Base-by-base conservation (phyloP, 192 early-diverging fungal genomes). In the Gonapodya sp. region DNA sequence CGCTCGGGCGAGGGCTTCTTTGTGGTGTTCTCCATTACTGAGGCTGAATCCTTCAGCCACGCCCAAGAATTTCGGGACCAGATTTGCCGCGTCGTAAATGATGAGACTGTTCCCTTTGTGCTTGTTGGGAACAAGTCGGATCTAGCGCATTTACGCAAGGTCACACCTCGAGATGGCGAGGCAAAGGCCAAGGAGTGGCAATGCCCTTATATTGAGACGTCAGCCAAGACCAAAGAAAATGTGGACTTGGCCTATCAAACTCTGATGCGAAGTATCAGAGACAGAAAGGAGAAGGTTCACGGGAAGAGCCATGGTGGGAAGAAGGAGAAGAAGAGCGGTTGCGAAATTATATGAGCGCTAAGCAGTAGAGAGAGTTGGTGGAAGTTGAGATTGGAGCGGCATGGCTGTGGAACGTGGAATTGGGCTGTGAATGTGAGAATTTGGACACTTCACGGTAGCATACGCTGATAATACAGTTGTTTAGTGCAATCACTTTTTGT, bases 21-120 rank as follows among this genome's bases (percentile, higher is more conserved):
- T 14, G 94, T 93, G 81, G 93, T 96, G 8, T 96, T 95, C 84
- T 94, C 92, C 18, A 86, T 95, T 8, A 92, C 89, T 80, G 94
- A 95, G 85, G 85, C 88, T 79, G 94, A 95, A 83, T 91, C 89
- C 34, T 95, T 95, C 84, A 86, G 86, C 36, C 90, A 95, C 85
- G 93, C 94, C 16, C 86, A 93, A 78, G 94, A 95, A 82, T 95
- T 95, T 82, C 85, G 93, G 73, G 94, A 95, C 77, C 94, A 95
- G 82, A 95, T 95, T 82, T 91, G 91, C 32, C 85, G 94, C 79
- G 94, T 95, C 31, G 80, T 95, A 77, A 94, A 95, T 81, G 92
- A 95, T 84, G 94, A 95, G 82, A 89, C 86, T 84, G 88, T 95
- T 78, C 94, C 94, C 2, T 94, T 95, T 78, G 90, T 95, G 46